Evolutionary conservation across 495 filamentous ascomycete genomes (phyloP).

Genomic region (Oidiodendron maius): DNA sequence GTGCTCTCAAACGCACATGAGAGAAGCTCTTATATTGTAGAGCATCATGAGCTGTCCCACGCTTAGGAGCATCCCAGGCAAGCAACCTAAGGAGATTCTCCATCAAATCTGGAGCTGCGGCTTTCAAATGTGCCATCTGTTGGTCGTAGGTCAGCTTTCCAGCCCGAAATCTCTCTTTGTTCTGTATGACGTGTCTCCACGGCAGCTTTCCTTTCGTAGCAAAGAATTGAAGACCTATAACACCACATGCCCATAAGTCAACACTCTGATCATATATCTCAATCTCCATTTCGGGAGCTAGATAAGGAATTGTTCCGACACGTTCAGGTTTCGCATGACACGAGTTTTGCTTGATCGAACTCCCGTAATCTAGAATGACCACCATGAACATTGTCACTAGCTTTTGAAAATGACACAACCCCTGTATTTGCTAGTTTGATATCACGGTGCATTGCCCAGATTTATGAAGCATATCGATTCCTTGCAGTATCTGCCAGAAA

Average conservation of each 20-base stretch:
- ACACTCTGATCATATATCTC: constrained; percentile 13
- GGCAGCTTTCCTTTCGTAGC: constrained; percentile 1
- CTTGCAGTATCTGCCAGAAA: constrained; percentile 5
- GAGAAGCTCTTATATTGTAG: constrained; percentile 1
- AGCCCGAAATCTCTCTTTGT: not conserved
- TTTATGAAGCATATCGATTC: constrained; percentile 19
- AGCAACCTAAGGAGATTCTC: constrained; percentile 5
- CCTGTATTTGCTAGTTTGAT: constrained; percentile 34
- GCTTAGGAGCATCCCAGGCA: constrained; percentile 9
- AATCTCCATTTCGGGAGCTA: constrained; percentile 18
- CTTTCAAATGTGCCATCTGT: not conserved
- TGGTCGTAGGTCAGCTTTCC: no score
- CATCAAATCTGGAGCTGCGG: not conserved
- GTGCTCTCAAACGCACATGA: not conserved
- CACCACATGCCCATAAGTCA: constrained; percentile 18
- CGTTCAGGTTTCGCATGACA: constrained; percentile 4
- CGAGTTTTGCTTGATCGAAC: not conserved
- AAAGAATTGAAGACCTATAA: constrained; percentile 13
- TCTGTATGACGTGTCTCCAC: constrained; percentile 4
- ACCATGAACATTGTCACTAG: not conserved
- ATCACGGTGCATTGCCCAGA: constrained; percentile 8
- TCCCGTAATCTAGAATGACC: constrained; percentile 17
- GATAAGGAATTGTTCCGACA: constrained; percentile 16
- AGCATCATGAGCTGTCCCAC: not conserved
- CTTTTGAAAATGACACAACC: not conserved